Conservation (phyloP, 2,329 filamentous ascomycete species). For the Rutstroemia sp. region DNA sequence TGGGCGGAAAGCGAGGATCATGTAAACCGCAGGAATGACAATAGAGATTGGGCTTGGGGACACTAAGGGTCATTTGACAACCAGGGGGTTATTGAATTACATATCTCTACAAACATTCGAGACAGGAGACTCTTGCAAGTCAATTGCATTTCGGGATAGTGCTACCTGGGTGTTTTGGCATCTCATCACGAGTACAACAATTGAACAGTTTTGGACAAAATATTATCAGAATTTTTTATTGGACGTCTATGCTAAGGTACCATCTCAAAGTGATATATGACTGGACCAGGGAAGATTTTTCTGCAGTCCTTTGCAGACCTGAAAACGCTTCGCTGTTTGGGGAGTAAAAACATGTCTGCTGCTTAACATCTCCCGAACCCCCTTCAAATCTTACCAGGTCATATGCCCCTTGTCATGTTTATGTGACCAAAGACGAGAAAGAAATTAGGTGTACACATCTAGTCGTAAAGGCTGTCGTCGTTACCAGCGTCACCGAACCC, state of each 20-base stretch:
- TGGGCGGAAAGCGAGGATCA: too few relatives aligned
- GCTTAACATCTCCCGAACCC: constrained; percentile 12
- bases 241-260: constrained; percentile 12
- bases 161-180: too few relatives aligned
- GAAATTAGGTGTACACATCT: constrained; percentile 37
- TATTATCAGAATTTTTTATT: not conserved
- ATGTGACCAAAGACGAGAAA: constrained; percentile 13
- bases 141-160: too few relatives aligned
- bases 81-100: too few relatives aligned
- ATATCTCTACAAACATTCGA: too few relatives aligned
- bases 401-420: constrained; percentile 12
- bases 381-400: constrained; percentile 12
- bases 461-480: constrained; percentile 96
- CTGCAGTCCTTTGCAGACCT: not conserved
- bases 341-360: not conserved
- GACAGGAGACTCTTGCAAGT: too few relatives aligned
- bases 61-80: too few relatives aligned
- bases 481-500: constrained; percentile 80
- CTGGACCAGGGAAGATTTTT: not conserved
- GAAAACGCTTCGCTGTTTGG: not conserved
- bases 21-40: too few relatives aligned
- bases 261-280: not conserved
- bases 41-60: too few relatives aligned
- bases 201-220: too few relatives aligned
- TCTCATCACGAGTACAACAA: too few relatives aligned